Percentiles rank a stretch among this genome's conserved stretches.
These are phyloP conservation scores for Gardenia jasminoides DNA, from an alignment of 257 asterid species.

Conservation along the genomic window DNA sequence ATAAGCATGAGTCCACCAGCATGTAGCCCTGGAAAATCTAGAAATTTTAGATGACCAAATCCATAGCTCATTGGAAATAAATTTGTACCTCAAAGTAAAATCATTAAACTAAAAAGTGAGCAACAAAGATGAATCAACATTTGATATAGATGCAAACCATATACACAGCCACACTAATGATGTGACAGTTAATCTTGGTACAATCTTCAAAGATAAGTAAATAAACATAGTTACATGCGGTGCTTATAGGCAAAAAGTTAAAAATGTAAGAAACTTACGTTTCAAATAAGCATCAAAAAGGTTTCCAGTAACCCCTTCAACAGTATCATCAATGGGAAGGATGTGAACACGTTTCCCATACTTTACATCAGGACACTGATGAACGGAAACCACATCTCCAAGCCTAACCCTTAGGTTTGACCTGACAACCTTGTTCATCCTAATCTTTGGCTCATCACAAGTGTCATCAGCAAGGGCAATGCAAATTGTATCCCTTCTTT, in stretches of 20 bases:
- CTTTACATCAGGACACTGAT: constrained; percentile 84
- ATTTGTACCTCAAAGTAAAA: not conserved
- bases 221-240: not conserved
- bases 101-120: not conserved
- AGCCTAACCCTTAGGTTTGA: constrained; percentile 77
- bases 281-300: constrained; percentile 71
- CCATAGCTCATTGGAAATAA: not conserved
- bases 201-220: too few species aligned
- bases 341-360: constrained; percentile 86
- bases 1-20: not conserved
- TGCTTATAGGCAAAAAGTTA: not conserved
- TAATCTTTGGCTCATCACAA: constrained; percentile 73
- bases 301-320: constrained; percentile 80
- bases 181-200: not conserved
- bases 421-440: constrained; percentile 83
- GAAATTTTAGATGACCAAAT: not conserved
- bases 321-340: constrained; percentile 73
- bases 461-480: constrained; percentile 77
- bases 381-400: constrained; percentile 85
- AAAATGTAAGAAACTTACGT: constrained; percentile 39
- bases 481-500: constrained; percentile 68
- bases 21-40: not conserved
- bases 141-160: not conserved
- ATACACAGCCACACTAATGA: not conserved
- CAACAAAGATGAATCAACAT: not conserved